These are phyloP conservation scores for Elaeis oleifera DNA, from an alignment of 202 grass and related monocot species.

Conservation along the genomic window DNA sequence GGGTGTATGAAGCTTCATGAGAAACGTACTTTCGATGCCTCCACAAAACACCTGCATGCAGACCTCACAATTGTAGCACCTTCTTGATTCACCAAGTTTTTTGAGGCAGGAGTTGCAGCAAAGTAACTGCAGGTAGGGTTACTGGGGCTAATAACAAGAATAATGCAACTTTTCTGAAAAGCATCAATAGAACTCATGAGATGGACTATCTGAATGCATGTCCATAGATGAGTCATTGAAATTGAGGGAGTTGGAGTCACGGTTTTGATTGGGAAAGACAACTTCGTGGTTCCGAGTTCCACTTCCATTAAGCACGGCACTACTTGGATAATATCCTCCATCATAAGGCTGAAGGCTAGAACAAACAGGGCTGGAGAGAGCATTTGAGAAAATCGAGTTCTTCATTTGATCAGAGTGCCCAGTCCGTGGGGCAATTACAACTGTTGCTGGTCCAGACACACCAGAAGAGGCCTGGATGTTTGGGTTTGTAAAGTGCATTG, in stretches of 20 bases:
- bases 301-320: not conserved
- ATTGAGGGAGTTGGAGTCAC: conserved; percentile 26
- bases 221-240: conserved; percentile 55
- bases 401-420: conserved; percentile 27
- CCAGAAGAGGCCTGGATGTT: conserved; percentile 35
- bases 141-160: too few species aligned
- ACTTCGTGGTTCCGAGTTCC: not conserved
- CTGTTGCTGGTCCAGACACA: conserved; percentile 18
- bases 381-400: conserved; percentile 53
- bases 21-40: too few species aligned
- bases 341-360: conserved; percentile 52
- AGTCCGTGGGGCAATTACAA: conserved; percentile 1
- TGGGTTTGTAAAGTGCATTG: conserved; percentile 29
- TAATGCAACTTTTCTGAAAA: too few species aligned
- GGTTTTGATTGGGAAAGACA: not conserved
- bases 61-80: too few species aligned
- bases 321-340: conserved; percentile 21
- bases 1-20: too few species aligned
- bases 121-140: too few species aligned
- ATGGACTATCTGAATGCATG: conserved; percentile 42
- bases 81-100: too few species aligned
- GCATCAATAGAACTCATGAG: too few species aligned
- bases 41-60: too few species aligned
- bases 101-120: too few species aligned
- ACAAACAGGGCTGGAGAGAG: conserved; percentile 43